These are phyloP conservation scores for Colletotrichum musae DNA, from an alignment of 2,329 filamentous ascomycete genomes.

Conservation along the genomic window DNA sequence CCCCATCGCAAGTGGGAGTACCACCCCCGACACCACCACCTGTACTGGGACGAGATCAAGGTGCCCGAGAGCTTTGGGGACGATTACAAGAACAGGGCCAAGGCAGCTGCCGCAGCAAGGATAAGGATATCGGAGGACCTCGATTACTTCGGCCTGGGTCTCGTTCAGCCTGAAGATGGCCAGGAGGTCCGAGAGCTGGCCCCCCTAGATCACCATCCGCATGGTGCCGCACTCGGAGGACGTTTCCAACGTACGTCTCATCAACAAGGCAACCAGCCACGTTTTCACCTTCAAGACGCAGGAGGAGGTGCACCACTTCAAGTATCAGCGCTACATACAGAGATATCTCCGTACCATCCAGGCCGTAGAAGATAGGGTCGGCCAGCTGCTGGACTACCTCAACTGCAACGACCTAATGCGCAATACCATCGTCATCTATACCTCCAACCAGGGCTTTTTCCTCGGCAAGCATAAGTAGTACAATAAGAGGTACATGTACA, in stretches of 20 bases:
- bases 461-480: conserved; percentile 71
- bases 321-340: conserved; percentile 71
- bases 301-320: conserved; percentile 64
- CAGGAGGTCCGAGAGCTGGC: no score
- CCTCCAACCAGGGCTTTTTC: conserved; percentile 69
- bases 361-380: conserved; percentile 66
- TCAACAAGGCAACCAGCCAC: conserved; percentile 61
- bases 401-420: conserved; percentile 57
- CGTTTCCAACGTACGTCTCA: conserved; percentile 45
- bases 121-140: no score
- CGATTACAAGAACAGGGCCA: no score
- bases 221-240: no score
- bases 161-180: no score
- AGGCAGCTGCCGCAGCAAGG: no score
- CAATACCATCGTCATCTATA: conserved; percentile 67
- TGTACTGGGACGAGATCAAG: no score
- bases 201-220: no score
- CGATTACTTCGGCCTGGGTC: no score
- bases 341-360: conserved; percentile 68
- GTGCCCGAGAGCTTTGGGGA: no score
- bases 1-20: no score
- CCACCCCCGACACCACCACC: no score
- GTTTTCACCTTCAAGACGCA: conserved; percentile 60
- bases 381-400: conserved; percentile 62
- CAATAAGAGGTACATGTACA: conserved; percentile 72